Conservation (phyloP, 2,329 filamentous ascomycete species). For the Ophiostoma fasciatum region DNA sequence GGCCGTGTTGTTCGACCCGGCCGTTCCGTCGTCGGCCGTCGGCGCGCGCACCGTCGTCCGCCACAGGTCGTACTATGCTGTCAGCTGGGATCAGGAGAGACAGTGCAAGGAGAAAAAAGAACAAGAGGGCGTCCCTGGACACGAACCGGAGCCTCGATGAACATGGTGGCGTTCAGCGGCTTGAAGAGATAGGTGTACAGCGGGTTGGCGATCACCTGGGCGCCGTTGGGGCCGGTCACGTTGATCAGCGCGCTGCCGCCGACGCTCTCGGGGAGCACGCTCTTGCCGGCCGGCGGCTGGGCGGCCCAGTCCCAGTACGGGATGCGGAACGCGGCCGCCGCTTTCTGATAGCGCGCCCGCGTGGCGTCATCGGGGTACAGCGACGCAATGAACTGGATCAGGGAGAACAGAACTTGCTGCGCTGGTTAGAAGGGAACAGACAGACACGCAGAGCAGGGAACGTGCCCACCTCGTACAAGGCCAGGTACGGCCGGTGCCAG, state of each 20-base stretch:
- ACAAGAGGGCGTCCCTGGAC: too few species aligned
- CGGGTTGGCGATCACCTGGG: conserved; percentile 44
- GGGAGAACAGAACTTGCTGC: conserved; percentile 24
- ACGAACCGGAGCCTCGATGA: conserved; percentile 45
- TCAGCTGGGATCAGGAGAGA: not conserved
- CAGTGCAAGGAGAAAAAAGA: not conserved
- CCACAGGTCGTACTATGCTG: conserved; percentile 40
- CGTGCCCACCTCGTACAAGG: conserved; percentile 36
- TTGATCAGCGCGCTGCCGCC: conserved; percentile 26
- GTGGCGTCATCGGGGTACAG: conserved; percentile 28
- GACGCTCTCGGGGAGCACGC: conserved; percentile 33
- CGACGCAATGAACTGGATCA: conserved; percentile 27
- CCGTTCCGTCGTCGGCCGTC: conserved; percentile 22
- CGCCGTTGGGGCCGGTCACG: conserved; percentile 40
- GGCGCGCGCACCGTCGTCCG: conserved; percentile 44
- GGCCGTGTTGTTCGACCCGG: conserved; percentile 43
- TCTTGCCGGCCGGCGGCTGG: conserved; percentile 30
- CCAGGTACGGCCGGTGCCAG: conserved; percentile 75
- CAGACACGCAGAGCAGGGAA: too few species aligned
- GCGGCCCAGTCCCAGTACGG: conserved; percentile 47
- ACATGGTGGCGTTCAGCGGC: conserved; percentile 41
- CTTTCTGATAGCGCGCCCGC: conserved; percentile 33
- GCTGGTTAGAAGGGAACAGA: too few species aligned
- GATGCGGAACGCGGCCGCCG: conserved; percentile 36
- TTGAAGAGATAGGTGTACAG: conserved; percentile 46